phyloP scores from a whole-genome alignment of 805 yeast species.

The Ogataea populi-albae region DNA sequence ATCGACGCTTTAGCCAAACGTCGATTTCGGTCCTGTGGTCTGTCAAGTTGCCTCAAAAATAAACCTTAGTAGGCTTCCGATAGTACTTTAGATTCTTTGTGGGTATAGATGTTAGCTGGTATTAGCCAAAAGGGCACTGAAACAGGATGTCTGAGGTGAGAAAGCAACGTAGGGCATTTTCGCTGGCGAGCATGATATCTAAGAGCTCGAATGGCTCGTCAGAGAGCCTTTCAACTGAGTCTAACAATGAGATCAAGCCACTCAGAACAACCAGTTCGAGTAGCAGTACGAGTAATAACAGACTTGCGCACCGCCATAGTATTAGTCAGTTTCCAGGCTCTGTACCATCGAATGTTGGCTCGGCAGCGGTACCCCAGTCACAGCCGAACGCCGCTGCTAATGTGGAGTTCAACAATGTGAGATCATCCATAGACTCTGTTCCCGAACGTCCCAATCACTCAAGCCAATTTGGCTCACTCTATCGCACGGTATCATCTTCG shows the following conservation, averaged over 20 bases:
- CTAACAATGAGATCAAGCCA: background rate
- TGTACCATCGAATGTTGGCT: constrained; percentile 14
- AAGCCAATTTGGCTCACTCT: constrained; percentile 8
- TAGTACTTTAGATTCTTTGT: too few species aligned
- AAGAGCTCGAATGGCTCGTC: constrained; percentile 4
- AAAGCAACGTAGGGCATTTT: constrained; percentile 4
- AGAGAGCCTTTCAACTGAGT: constrained; percentile 4
- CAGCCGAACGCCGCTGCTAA: constrained; percentile 26
- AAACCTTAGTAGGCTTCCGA: too few species aligned
- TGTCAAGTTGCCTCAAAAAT: too few species aligned
- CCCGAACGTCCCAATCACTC: constrained; percentile 2
- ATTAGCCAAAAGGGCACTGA: too few species aligned
- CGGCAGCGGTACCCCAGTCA: constrained; percentile 18
- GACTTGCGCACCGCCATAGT: too few species aligned
- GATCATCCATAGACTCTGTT: constrained; percentile 16
- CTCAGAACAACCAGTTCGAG: constrained; percentile 1
- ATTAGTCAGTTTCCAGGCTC: constrained; percentile 10
- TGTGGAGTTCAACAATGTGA: constrained; percentile 35
- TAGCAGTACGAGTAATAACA: too few species aligned
- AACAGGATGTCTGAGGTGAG: background rate
- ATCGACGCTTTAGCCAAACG: too few species aligned
- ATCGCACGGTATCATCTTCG: constrained; percentile 22
- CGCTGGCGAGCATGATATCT: constrained; percentile 1
- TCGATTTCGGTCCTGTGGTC: too few species aligned
- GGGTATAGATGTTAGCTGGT: too few species aligned